These are phyloP conservation scores for Trifolium subterraneum DNA, from an alignment of 306 rosid genomes.

Conservation along the genomic window DNA sequence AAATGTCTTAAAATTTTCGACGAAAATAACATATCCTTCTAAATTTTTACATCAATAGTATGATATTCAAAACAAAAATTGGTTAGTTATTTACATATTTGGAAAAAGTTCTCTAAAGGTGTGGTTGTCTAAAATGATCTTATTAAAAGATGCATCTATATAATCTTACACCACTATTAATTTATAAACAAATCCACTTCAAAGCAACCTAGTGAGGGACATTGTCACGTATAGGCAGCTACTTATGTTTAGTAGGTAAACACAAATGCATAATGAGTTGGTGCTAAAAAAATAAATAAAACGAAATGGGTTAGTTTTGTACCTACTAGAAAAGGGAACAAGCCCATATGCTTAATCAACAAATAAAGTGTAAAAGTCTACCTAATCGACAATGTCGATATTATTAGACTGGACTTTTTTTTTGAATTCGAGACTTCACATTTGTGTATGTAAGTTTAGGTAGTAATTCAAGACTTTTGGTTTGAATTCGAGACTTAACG, in stretches of 20 bases:
- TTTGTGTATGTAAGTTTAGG: no score
- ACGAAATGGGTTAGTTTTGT: constrained; percentile 42
- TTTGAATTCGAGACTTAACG: no score
- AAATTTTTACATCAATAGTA: no score
- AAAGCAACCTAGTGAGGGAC: neutral
- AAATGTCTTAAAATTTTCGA: no score
- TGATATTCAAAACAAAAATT: no score
- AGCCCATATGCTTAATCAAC: constrained; percentile 39
- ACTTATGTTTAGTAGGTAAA: constrained; percentile 41
- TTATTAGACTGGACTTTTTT: no score
- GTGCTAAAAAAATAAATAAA: constrained; percentile 27
- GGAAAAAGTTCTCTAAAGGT: neutral
- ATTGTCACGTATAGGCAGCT: constrained; percentile 6
- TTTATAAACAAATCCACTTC: neutral
- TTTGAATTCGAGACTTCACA: no score
- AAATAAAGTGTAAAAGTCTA: neutral
- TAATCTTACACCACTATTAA: neutral
- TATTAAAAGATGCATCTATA: neutral
- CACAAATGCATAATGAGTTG: constrained; percentile 43
- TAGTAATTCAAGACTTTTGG: no score
- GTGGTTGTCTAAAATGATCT: neutral
- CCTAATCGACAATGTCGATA: no score
- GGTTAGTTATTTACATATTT: no score
- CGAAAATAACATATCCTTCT: no score
- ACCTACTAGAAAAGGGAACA: constrained; percentile 45